phyloP scores from a whole-genome alignment of 208 protist genomes.

The Trypanosoma scelopori region DNA sequence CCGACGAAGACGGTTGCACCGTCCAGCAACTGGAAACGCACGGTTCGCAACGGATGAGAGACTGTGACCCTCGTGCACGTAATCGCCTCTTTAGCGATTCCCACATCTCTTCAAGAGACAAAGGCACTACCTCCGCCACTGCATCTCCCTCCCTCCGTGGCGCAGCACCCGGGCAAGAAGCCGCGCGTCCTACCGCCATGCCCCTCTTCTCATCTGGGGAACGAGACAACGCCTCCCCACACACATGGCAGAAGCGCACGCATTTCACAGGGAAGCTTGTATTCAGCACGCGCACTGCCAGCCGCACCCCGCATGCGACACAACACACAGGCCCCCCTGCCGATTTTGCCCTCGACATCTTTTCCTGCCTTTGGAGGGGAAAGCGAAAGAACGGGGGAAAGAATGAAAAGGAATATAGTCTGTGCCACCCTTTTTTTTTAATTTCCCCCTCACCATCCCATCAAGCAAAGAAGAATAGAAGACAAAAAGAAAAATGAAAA shows the following conservation, averaged over 20 bases:
- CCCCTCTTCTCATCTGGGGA: background rate
- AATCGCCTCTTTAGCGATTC: slow-evolving; percentile 1
- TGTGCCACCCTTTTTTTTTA: no score
- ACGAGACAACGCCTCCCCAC: slow-evolving; percentile 3
- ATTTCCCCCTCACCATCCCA: no score
- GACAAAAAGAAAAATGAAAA: slow-evolving; percentile 1
- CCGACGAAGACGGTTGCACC: background rate
- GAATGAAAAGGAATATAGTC: no score
- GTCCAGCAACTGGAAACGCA: background rate
- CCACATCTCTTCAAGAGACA: background rate
- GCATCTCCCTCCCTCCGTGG: background rate
- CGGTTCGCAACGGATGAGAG: slow-evolving; percentile 12
- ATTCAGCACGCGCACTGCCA: background rate
- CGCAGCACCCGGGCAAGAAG: no score
- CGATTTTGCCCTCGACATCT: background rate
- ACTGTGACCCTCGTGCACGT: background rate
- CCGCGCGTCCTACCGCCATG: background rate
- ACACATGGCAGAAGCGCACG: slow-evolving; percentile 18
- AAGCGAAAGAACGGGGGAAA: background rate
- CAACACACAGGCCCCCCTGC: slow-evolving; percentile 2
- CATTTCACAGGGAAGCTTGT: background rate
- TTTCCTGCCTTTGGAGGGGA: background rate
- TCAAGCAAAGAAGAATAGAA: no score
- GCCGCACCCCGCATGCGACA: slow-evolving; percentile 4
- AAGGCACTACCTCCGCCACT: background rate